phyloP scores from a whole-genome alignment of 805 yeast species.

The Komagataella kurtzmanii region DNA sequence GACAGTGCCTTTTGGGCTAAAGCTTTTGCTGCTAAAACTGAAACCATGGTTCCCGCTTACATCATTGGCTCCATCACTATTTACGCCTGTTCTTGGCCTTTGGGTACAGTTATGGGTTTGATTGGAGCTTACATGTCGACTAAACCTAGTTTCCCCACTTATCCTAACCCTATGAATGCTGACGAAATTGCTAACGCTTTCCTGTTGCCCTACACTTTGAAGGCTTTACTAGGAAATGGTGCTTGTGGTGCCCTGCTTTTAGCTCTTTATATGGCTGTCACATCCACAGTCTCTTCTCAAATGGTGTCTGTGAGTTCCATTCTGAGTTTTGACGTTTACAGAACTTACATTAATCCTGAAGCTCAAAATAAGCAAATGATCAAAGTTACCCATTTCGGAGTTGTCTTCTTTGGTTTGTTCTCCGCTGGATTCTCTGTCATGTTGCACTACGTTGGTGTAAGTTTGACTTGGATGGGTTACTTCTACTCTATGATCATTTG shows the following conservation, averaged over 20 bases:
- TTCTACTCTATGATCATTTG: conserved; percentile 22
- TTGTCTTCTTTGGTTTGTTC: conserved; percentile 23
- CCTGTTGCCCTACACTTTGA: conserved; percentile 17
- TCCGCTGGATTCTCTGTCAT: conserved; percentile 25
- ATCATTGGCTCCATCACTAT: conserved; percentile 19
- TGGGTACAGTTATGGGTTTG: conserved; percentile 22
- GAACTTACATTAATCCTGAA: conserved; percentile 23
- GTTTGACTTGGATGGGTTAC: conserved; percentile 23
- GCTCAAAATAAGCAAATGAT: conserved; percentile 30
- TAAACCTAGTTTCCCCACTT: conserved; percentile 17
- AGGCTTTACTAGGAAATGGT: conserved; percentile 18
- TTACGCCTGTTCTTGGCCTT: conserved; percentile 20
- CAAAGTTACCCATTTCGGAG: conserved; percentile 26
- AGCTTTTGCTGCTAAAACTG: conserved; percentile 20
- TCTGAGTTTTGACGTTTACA: conserved; percentile 31
- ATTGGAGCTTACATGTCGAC: conserved; percentile 17
- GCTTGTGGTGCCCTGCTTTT: conserved; percentile 20
- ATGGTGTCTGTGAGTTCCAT: conserved; percentile 25
- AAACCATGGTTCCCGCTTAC: conserved; percentile 24
- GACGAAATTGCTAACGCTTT: conserved; percentile 18
- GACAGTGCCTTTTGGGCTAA: conserved; percentile 29
- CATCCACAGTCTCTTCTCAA: conserved; percentile 27
- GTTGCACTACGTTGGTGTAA: conserved; percentile 19
- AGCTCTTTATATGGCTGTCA: conserved; percentile 23
- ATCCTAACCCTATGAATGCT: conserved; percentile 17